Base-by-base conservation (phyloP, 2,329 filamentous ascomycete species). In the Colletotrichum phormii region DNA sequence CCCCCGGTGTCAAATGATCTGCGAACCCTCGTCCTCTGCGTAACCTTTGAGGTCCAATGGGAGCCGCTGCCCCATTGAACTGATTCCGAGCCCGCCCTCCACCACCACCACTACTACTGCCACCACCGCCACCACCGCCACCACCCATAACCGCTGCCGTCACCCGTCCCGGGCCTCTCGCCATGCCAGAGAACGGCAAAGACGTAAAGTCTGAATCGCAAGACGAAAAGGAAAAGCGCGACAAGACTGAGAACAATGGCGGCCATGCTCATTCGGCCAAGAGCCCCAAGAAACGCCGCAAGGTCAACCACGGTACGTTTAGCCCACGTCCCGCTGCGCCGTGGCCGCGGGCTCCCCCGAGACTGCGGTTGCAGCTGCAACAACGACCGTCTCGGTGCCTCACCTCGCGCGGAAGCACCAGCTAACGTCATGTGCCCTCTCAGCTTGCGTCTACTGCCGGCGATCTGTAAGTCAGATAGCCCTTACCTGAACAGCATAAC, bases 381-480 rank as follows among this genome's bases (percentile, higher is more conserved):
- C 59, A 74, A 73, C 76, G 74, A 75, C 74, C 75, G 76, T 67
- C 63, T 71, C 58, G 66, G 73, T 74, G 67, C 65, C 73, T 59
- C 64, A 72, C 46, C 63, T 69, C 54, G 75, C 79, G 76, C 76
- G 75, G 75, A 75, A 49, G 74, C 76, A 74, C 67, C 72, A 76
- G 80, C 79, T 82, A 76, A 81, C 60, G 31, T 37, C 69, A 33
- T 57, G 29, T 71, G 67, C 65, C 82, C 82, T 81, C 87, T 84
- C 86, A 96, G 94, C 94, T 81, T 96, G 94, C 86, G 93, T 96
- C 81, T 96, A 96, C 85, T 96, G 94, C 86, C 92, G 94, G 84
- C 91, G 94, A 90, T 96, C 94, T 90, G 93, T 95, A 91, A 94
- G 93, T 92, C 78, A 80, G 82, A 75, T 74, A 76, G 69, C 63